These are phyloP conservation scores for Talaromyces sp. DNA, from an alignment of 2,329 filamentous ascomycete genomes.

Conservation along the genomic window DNA sequence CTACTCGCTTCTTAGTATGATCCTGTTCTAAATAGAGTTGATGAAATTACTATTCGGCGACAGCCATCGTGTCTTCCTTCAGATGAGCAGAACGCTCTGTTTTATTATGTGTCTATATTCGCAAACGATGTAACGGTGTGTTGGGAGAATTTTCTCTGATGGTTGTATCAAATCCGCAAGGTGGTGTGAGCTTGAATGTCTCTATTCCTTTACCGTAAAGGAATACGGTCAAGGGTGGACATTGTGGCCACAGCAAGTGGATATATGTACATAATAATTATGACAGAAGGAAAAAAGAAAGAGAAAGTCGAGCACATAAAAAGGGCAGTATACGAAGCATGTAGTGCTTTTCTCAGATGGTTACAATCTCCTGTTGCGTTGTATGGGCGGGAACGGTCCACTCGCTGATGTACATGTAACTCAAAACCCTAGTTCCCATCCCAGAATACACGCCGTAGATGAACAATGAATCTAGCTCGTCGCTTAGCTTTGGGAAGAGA, in stretches of 20 bases:
- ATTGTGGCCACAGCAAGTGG: neutral
- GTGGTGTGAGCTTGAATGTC: neutral
- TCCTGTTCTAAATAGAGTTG: neutral
- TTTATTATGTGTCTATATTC: neutral
- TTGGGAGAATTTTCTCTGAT: neutral
- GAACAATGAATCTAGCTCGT: neutral
- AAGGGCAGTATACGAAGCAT: neutral
- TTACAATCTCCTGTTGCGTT: slow-evolving; percentile 19
- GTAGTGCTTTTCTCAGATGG: slow-evolving; percentile 1
- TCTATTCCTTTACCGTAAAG: neutral
- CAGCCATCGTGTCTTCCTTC: neutral
- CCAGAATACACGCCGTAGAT: neutral
- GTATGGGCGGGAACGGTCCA: neutral
- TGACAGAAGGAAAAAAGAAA: neutral
- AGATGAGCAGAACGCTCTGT: neutral
- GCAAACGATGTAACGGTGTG: slow-evolving; percentile 15
- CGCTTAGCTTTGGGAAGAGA: neutral
- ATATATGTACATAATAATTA: slow-evolving; percentile 1
- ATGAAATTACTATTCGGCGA: neutral
- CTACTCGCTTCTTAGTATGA: slow-evolving; percentile 3
- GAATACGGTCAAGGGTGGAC: neutral
- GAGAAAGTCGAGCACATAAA: neutral
- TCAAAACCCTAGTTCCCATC: slow-evolving; percentile 1
- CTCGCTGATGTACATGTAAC: slow-evolving; percentile 10
- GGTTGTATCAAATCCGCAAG: slow-evolving; percentile 4